Percentiles rank a stretch among this genome's conserved stretches.
phyloP scores from a whole-genome alignment of 805 yeast species.

The Spathaspora passalidarum region DNA sequence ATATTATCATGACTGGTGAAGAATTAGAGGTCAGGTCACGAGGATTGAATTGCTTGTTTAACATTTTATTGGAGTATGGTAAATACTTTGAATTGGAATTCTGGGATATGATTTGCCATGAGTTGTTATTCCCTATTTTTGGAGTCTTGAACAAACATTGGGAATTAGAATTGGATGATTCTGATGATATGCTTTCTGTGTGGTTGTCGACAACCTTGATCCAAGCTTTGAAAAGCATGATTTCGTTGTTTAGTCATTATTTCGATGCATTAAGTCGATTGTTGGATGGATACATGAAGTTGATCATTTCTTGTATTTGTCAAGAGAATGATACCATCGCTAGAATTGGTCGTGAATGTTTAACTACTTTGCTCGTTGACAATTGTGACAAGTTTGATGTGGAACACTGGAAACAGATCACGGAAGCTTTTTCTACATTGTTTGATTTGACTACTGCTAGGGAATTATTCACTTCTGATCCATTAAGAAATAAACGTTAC shows the following conservation, averaged over 20 bases:
- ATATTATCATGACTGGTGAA: conserved; percentile 87
- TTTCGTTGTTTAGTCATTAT: conserved; percentile 77
- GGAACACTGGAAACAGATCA: conserved; percentile 73
- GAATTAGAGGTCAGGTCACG: conserved; percentile 92
- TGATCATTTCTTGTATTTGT: conserved; percentile 84
- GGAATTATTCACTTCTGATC: conserved; percentile 70
- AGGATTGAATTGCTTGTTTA: conserved; percentile 81
- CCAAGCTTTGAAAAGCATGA: conserved; percentile 88
- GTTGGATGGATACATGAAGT: conserved; percentile 73
- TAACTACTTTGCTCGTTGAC: conserved; percentile 73
- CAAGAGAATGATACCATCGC: conserved; percentile 98
- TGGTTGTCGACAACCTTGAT: conserved; percentile 97
- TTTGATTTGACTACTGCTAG: conserved; percentile 83
- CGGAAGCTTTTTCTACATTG: conserved; percentile 60
- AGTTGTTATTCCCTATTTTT: conserved; percentile 87
- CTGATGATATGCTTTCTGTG: conserved; percentile 83
- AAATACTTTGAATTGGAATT: conserved; percentile 66
- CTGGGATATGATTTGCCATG: conserved; percentile 80
- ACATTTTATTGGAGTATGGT: conserved; percentile 76
- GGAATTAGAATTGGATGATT: conserved; percentile 51
- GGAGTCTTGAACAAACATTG: conserved; percentile 73
- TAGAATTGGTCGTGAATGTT: conserved; percentile 87
- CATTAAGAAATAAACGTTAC: conserved; percentile 25
- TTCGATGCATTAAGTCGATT: conserved; percentile 72
- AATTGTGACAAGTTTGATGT: conserved; percentile 63